Conservation (phyloP, 306 rosid species). For the Cucumis sativus region Cucumber_9930_V3 NC_026655.2:6742501-6743000, state of each 20-base stretch:
- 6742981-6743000: neutral
- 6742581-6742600: constrained; percentile 73
- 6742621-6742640: constrained; percentile 80
- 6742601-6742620: constrained; percentile 94
- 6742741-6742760: constrained; percentile 58
- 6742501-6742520: constrained; percentile 74
- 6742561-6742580: constrained; percentile 62
- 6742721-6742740: constrained; percentile 70
- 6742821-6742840: constrained; percentile 31
- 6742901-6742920: neutral
- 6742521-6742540: constrained; percentile 95
- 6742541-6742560: constrained; percentile 47
- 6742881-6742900: neutral
- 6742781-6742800: constrained; percentile 68
- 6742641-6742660: constrained; percentile 74
- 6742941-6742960: too few species aligned
- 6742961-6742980: too few species aligned
- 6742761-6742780: constrained; percentile 88
- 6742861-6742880: neutral
- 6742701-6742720: constrained; percentile 72
- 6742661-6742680: constrained; percentile 91
- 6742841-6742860: neutral
- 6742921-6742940: neutral
- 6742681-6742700: constrained; percentile 71
- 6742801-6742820: constrained; percentile 64